A percentile compares a stretch with the other conserved stretches of the same genome.
phyloP scores from a whole-genome alignment of 2,329 filamentous ascomycete species.

The Zymoseptoria passerinii region DNA sequence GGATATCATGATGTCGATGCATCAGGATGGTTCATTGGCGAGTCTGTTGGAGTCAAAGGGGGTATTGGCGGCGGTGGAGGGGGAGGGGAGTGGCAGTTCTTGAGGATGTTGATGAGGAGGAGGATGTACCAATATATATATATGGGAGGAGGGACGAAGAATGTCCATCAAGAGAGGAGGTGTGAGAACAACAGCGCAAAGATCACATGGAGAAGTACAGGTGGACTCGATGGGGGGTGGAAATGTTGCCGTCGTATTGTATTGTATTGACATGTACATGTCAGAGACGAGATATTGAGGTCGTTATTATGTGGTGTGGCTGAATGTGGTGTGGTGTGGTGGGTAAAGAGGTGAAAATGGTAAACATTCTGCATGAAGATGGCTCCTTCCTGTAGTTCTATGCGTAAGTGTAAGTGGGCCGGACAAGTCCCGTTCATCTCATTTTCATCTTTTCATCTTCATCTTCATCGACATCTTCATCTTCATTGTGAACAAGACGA shows the following conservation, averaged over 20 bases:
- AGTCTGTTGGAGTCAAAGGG: slow-evolving; percentile 88
- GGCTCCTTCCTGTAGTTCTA: no score
- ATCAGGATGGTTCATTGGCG: slow-evolving; percentile 86
- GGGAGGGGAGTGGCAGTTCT: slow-evolving; percentile 10
- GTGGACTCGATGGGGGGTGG: not conserved
- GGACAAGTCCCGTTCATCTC: no score
- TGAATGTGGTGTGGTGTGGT: no score
- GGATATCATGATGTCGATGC: slow-evolving; percentile 94
- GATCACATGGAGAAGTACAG: not conserved
- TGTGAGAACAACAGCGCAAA: not conserved
- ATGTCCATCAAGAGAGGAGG: not conserved
- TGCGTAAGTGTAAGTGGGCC: no score
- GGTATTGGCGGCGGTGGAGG: slow-evolving; percentile 61
- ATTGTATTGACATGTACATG: not conserved
- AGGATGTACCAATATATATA: not conserved
- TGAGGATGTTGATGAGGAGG: not conserved
- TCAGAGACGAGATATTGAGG: not conserved
- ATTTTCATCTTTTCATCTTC: no score
- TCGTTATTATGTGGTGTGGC: not conserved
- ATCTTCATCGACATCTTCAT: no score
- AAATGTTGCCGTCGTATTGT: no score
- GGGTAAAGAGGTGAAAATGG: no score
- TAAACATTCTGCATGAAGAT: not conserved
- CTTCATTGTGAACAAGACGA: no score
- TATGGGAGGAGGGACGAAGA: not conserved